Evolutionary conservation across 192 early-diverging fungal species (phyloP), one percentile per base, ranked within the genome.

Genomic region (Rhizophagus sp.): DNA sequence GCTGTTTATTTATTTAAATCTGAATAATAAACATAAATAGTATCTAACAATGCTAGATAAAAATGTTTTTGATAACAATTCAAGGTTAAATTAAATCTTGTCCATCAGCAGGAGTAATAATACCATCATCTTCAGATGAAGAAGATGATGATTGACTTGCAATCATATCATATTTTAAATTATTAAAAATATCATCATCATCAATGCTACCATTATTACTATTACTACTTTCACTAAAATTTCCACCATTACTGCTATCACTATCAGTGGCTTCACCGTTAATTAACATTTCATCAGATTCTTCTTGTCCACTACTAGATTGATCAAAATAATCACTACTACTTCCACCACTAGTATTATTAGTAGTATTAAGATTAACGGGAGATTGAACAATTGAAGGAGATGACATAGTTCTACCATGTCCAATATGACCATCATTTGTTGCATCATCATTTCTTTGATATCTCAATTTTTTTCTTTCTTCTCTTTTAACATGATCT

Each of bases 401-500:
- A 6, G 52, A 57, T 22, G 52, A 57, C 52, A 57, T 57, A 22
- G 52, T 57, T 22, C 52, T 57, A 57, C 52, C 19, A 57, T 57
- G 52, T 22, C 52, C 52, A 57, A 57, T 22, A 34, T 24, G 27
- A 47, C 4, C 19, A 19, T 50, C 22, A 6, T 27, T 75, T 63
- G 17, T 57, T 57, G 17, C 6, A 22, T 57, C 52, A 1, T 71
- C 22, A 12, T 7, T 57, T 57, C 52, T 57, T 22, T 57, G 19
- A 57, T 57, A 6, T 57, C 52, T 57, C 7, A 1, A 57, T 19
- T n/a, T 22, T 22, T 6, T 80, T 82, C 82, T 8, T 69, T 74
- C 25, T 82, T 83, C 75, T 83, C 50, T 50, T 52, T 80, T 71
- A 39, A 79, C 47, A 81, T 81, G 39, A 76, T 82, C 72, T 78